Base-by-base conservation (phyloP, 75 land plant species). In the Chamaecyparis obtusa region DNA sequence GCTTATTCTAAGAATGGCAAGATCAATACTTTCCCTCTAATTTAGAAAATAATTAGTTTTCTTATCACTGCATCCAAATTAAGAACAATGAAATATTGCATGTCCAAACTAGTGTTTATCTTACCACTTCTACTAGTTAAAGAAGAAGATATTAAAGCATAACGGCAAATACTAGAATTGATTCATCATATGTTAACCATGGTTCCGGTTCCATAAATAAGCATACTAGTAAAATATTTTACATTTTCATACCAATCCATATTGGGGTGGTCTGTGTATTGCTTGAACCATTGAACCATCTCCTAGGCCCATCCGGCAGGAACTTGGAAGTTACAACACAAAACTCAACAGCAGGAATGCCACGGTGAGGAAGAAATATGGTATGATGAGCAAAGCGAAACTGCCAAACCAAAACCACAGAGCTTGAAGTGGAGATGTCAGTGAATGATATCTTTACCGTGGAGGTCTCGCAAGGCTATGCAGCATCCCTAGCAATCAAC, bases 291-390 rank as follows among this genome's bases (percentile, higher is more conserved):
- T 96, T n/a, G n/a, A n/a, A n/a, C n/a, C n/a, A n/a, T n/a, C 85
- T 98, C 99, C 30, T 98, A 98, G 64, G 99, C 98, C 92, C n/a
- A 98, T 96, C 99, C 99, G 96, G 27, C 96, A 94, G n/a, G n/a
- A n/a, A n/a, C n/a, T n/a, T n/a, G 88, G 96, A 96, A 19, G 99
- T 98, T 83, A 98, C 99, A 84, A 98, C 96, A 90, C 98, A 98
- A 86, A n/a, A 89, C 89, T 93, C 90, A 56, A 95, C 91, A 41
- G 95, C 88, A 85, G 93, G 96, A 37, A 96, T 87, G n/a, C 97
- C 98, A 67, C 84, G 87, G 87, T 98, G 99, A 49, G 97, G 92
- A 87, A 98, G 92, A 86, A 94, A 95, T 91, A 86, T 98, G 99
- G 69, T 89, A 80, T 16, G 87, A 91, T 86, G 98, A 98, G 27